Conservation (phyloP, 164 flowering plant species). For the Buxus sempervirens region DNA sequence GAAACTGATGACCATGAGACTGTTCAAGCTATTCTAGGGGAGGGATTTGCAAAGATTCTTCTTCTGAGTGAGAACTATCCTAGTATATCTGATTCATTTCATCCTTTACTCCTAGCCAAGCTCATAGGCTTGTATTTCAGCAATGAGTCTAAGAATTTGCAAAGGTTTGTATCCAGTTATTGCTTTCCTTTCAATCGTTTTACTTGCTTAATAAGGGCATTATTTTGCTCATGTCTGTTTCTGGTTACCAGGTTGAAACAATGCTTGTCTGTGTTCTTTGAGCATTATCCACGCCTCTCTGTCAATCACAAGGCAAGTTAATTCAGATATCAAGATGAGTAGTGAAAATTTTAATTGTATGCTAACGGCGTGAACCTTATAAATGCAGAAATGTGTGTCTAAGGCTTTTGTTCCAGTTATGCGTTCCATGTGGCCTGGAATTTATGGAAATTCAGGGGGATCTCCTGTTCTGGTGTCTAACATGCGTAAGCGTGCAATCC, state of each 20-base stretch:
- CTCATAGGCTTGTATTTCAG: constrained; percentile 69
- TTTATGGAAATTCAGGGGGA: constrained; percentile 63
- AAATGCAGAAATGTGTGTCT: constrained; percentile 67
- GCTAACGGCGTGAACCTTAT: constrained; percentile 5
- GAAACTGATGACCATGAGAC: constrained; percentile 63
- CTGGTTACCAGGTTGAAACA: constrained; percentile 69
- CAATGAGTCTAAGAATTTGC: constrained; percentile 47
- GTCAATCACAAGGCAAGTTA: constrained; percentile 72
- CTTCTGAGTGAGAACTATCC: constrained; percentile 80
- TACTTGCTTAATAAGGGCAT: neutral
- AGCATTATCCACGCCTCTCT: constrained; percentile 86
- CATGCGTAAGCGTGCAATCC: constrained; percentile 77
- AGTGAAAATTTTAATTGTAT: neutral
- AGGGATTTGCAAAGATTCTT: constrained; percentile 90
- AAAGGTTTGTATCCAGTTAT: constrained; percentile 37
- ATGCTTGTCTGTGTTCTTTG: constrained; percentile 91
- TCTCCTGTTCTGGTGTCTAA: constrained; percentile 57
- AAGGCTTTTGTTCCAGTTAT: constrained; percentile 78
- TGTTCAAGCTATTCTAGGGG: constrained; percentile 60
- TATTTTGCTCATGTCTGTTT: constrained; percentile 1
- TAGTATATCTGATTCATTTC: constrained; percentile 47
- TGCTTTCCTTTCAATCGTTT: neutral
- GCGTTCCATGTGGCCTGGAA: constrained; percentile 94
- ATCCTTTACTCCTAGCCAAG: constrained; percentile 52
- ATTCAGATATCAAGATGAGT: neutral